These are phyloP conservation scores for Taphrina confusa DNA, from an alignment of 1,139 yeast species.

Conservation along the genomic window DNA sequence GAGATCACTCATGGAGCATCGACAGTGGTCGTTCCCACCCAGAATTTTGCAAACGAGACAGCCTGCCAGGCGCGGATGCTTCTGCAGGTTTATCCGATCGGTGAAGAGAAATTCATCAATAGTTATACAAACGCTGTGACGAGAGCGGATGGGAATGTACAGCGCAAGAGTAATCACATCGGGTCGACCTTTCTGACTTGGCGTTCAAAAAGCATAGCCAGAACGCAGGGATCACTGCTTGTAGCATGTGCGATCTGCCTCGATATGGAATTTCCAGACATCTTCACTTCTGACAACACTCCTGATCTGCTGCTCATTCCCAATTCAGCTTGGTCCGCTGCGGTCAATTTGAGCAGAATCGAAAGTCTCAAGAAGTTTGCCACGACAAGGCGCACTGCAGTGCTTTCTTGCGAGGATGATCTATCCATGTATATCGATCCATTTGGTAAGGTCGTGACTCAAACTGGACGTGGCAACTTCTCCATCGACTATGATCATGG, in stretches of 20 bases:
- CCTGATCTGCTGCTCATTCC: conserved; percentile 12
- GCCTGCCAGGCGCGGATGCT: conserved; percentile 2
- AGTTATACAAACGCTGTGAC: conserved; percentile 1
- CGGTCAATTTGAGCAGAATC: neutral
- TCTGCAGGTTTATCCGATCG: conserved; percentile 6
- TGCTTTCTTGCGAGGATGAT: neutral
- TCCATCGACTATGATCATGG: neutral
- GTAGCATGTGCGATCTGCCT: conserved; percentile 2
- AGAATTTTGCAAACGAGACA: neutral
- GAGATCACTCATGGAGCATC: neutral
- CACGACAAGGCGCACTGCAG: neutral
- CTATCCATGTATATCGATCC: conserved; percentile 7
- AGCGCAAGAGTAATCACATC: neutral
- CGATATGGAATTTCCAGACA: conserved; percentile 3
- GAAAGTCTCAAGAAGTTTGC: neutral
- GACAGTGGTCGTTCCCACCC: conserved; percentile 13
- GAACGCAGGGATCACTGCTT: conserved; percentile 1
- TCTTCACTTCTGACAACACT: neutral
- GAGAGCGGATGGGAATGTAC: neutral
- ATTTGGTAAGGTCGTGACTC: neutral
- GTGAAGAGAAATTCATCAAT: conserved; percentile 1
- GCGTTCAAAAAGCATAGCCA: neutral
- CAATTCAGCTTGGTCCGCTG: conserved; percentile 10
- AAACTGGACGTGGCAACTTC: neutral
- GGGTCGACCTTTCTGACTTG: conserved; percentile 2